These are phyloP conservation scores for Ophiostoma tasmaniense DNA, from an alignment of 2,329 filamentous ascomycete species.

Conservation along the genomic window DNA sequence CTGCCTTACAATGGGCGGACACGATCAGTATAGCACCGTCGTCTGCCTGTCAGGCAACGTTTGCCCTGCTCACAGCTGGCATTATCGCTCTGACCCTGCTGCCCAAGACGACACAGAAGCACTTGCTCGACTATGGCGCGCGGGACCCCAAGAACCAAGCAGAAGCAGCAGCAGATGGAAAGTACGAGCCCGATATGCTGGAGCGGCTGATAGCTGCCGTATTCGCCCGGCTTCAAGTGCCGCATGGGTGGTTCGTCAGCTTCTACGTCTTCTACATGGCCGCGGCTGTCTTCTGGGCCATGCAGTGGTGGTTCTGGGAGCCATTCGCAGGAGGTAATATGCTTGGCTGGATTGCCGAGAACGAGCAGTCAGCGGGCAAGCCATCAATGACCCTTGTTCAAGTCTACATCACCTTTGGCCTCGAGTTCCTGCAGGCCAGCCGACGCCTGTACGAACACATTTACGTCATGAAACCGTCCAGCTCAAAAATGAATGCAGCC, in stretches of 20 bases:
- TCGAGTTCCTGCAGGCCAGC: constrained; percentile 67
- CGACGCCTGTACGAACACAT: constrained; percentile 71
- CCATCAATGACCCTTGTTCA: constrained; percentile 52
- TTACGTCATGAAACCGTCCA: constrained; percentile 54
- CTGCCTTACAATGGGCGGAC: neutral
- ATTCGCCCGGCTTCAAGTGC: constrained; percentile 28
- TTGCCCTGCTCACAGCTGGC: constrained; percentile 34
- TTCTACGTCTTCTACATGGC: constrained; percentile 71
- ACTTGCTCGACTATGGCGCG: constrained; percentile 45
- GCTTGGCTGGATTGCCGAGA: constrained; percentile 11
- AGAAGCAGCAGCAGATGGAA: neutral
- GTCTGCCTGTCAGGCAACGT: constrained; percentile 39
- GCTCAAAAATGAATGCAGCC: constrained; percentile 73
- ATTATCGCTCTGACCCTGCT: constrained; percentile 37
- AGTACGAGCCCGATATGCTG: constrained; percentile 1
- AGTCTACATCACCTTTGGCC: constrained; percentile 56
- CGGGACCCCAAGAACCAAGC: constrained; percentile 26
- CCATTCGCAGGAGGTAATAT: constrained; percentile 18
- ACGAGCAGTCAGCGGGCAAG: neutral
- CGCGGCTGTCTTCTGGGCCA: constrained; percentile 66
- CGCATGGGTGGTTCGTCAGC: constrained; percentile 81
- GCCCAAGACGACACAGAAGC: constrained; percentile 36
- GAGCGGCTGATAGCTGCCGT: constrained; percentile 11
- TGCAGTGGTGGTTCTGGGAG: constrained; percentile 41
- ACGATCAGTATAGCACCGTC: constrained; percentile 21